A percentile compares a stretch with the other conserved stretches of the same genome.
These are phyloP conservation scores for Penicillium sp. DNA, from an alignment of 2,329 filamentous ascomycete genomes.

Conservation along the genomic window DNA sequence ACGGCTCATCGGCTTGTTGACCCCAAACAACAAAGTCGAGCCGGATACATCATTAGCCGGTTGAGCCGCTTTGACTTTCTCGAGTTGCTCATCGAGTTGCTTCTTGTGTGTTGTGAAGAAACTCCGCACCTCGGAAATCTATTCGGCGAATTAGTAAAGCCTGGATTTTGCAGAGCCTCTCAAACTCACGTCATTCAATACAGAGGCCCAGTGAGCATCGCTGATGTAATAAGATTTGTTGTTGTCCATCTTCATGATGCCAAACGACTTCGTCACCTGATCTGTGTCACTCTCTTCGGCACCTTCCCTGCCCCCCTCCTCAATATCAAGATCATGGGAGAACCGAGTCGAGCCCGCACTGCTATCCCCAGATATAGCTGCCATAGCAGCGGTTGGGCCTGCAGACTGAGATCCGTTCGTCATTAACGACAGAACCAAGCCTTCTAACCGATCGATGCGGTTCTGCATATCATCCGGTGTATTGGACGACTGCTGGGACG, in stretches of 20 bases:
- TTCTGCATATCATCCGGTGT: slow-evolving; percentile 97
- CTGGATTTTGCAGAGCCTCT: background rate
- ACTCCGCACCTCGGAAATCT: slow-evolving; percentile 89
- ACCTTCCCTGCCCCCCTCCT: slow-evolving; percentile 60
- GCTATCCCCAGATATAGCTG: slow-evolving; percentile 51
- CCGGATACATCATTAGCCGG: slow-evolving; percentile 56
- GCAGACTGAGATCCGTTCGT: slow-evolving; percentile 72
- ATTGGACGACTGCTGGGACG: slow-evolving; percentile 56
- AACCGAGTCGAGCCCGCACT: slow-evolving; percentile 41
- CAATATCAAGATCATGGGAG: slow-evolving; percentile 41
- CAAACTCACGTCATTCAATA: slow-evolving; percentile 64
- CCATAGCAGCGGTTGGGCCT: slow-evolving; percentile 59
- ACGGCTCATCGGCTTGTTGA: slow-evolving; percentile 66
- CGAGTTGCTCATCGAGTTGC: slow-evolving; percentile 78
- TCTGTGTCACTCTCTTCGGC: slow-evolving; percentile 67
- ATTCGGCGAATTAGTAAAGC: background rate
- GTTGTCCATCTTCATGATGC: slow-evolving; percentile 80
- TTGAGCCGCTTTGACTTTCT: slow-evolving; percentile 70
- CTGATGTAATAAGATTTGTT: slow-evolving; percentile 77
- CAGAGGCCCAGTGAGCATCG: slow-evolving; percentile 78
- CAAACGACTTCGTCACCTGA: slow-evolving; percentile 69
- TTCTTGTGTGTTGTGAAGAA: slow-evolving; percentile 86
- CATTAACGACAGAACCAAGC: slow-evolving; percentile 89
- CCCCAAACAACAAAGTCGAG: slow-evolving; percentile 76
- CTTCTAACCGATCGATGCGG: slow-evolving; percentile 91